Evolutionary conservation across 345 rosid species (phyloP), one percentile per base, ranked within the genome.

Genomic region (Luvunga scandens): DNA sequence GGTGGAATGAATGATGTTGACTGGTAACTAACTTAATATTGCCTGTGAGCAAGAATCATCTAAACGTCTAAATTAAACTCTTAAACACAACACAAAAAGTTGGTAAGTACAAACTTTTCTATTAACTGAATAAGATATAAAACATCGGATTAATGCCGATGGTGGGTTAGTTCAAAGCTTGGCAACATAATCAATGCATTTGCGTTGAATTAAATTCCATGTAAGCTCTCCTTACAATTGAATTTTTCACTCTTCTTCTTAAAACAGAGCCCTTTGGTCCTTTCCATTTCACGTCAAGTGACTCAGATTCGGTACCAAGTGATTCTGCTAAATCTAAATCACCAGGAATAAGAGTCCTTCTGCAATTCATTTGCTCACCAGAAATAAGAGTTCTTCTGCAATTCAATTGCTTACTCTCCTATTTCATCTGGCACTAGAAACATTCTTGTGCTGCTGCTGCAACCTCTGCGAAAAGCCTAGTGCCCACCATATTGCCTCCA

Each of bases 401-500:
- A 39, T 71, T 65, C 70, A 30, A 70, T 50, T 71, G 19, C 30
- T 55, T 21, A 9, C 12, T 59, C 75, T 55, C 18, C 27, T n/a
- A 28, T 73, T 61, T 31, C 76, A 39, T 71, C 39, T 81, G 81
- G 77, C 78, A 74, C 63, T 78, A 69, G 55, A 71, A 60, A 45
- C 45, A 68, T 16, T 71, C 18, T 12, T 13, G 50, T 81, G 86
- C 68, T 74, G 75, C 60, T 34, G 36, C 33, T 53, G 61, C 72
- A 45, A 74, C 66, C 59, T 80, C 38, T 68, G 80, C 61, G 81
- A 61, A 83, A 81, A 63, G 73, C 57, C 39, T 45, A 28, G 83
- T 84, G 88, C 81, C 76, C 84, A 75, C 78, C 82, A 82, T 19
- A 77, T 74, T 78, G 78, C 53, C 67, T 73, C 77, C 82, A 75